Evolutionary conservation across 257 asterid genomes (phyloP).

Genomic region (Capsicum rhomboideum): DNA sequence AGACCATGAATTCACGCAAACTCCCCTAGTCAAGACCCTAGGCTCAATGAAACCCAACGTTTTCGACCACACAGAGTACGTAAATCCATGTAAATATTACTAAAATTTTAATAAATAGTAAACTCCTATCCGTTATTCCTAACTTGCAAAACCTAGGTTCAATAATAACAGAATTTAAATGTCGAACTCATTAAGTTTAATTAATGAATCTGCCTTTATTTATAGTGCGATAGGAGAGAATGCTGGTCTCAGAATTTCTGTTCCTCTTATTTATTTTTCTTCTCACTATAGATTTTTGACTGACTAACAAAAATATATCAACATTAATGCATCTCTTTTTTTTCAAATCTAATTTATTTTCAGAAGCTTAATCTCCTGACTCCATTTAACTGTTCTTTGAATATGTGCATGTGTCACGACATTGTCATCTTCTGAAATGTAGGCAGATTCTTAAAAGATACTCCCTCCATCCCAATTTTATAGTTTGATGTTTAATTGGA

Average conservation of each 20-base stretch:
- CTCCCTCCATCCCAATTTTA: background rate
- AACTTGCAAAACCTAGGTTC: background rate
- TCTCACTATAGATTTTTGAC: background rate
- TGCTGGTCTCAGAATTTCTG: background rate
- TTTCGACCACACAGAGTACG: background rate
- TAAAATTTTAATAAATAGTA: background rate
- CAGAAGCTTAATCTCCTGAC: background rate
- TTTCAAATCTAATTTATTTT: background rate
- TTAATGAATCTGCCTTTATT: background rate
- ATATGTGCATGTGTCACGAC: background rate
- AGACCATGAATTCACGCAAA: background rate
- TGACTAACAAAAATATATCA: background rate
- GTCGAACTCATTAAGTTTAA: background rate
- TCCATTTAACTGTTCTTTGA: background rate
- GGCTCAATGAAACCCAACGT: background rate
- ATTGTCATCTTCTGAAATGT: background rate
- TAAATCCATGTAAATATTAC: background rate
- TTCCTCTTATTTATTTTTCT: background rate
- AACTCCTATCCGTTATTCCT: background rate
- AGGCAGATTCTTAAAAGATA: background rate
- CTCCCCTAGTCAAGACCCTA: background rate
- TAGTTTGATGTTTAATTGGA: background rate
- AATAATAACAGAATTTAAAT: background rate
- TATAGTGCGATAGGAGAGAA: background rate
- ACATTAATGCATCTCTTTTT: background rate